These are phyloP conservation scores for Elsinoe australis DNA, from an alignment of 2,329 filamentous ascomycete species.

Conservation along the genomic window DNA sequence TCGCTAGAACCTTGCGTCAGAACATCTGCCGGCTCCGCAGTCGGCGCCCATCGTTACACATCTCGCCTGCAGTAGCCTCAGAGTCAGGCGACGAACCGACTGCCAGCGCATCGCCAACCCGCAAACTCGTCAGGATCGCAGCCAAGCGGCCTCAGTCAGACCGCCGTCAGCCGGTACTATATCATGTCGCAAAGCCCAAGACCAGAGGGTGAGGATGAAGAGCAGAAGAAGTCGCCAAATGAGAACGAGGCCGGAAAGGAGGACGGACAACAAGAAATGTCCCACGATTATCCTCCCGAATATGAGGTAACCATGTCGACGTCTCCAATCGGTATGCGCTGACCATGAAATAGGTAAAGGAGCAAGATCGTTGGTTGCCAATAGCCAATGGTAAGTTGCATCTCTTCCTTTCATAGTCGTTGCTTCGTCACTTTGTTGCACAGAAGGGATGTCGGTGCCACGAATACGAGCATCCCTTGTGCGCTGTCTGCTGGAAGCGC, in stretches of 20 bases:
- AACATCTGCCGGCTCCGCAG: conserved; percentile 7
- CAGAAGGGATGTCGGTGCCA: not conserved
- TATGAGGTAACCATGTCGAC: conserved; percentile 13
- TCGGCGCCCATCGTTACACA: conserved; percentile 11
- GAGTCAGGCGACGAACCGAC: conserved; percentile 24
- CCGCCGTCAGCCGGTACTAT: conserved; percentile 17
- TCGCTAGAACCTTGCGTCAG: conserved; percentile 19
- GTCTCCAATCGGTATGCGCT: not conserved
- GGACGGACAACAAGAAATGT: conserved; percentile 15
- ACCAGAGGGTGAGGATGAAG: conserved; percentile 83
- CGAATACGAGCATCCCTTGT: conserved; percentile 6
- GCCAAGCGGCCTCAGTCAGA: conserved; percentile 58
- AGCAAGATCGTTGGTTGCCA: conserved; percentile 98
- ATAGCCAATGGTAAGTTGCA: conserved; percentile 97
- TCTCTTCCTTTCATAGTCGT: conserved; percentile 17
- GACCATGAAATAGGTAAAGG: conserved; percentile 73
- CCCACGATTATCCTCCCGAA: conserved; percentile 7
- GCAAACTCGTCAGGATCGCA: conserved; percentile 41
- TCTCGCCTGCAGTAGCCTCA: not conserved
- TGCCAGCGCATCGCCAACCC: conserved; percentile 26
- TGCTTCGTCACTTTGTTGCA: conserved; percentile 6
- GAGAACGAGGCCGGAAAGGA: conserved; percentile 9
- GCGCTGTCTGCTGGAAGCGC: not conserved
- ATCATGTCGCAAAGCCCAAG: conserved; percentile 43
- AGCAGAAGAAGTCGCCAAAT: conserved; percentile 41